phyloP scores from a whole-genome alignment of 2,329 filamentous ascomycete species.

The Reticulascus tulasneorum region DNA sequence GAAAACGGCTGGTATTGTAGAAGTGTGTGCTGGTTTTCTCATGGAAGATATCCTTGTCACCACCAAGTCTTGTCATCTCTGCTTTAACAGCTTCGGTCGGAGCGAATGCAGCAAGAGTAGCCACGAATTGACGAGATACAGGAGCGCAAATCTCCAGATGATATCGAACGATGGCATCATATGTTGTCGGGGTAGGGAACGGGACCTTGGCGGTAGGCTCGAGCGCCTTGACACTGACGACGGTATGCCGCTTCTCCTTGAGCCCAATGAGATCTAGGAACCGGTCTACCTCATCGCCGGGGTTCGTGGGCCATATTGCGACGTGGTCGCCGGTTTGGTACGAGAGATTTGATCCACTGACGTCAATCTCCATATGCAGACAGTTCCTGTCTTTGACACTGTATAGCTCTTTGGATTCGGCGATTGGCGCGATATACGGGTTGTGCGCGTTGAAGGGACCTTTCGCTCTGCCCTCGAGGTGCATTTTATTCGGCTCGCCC shows the following conservation, averaged over 20 bases:
- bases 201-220: slow-evolving; percentile 96
- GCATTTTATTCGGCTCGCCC: slow-evolving; percentile 93
- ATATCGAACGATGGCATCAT: slow-evolving; percentile 88
- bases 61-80: slow-evolving; percentile 83
- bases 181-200: slow-evolving; percentile 95
- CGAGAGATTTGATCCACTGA: slow-evolving; percentile 80
- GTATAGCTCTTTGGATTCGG: slow-evolving; percentile 88
- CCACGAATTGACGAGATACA: slow-evolving; percentile 92
- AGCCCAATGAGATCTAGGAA: slow-evolving; percentile 79
- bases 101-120: slow-evolving; percentile 82
- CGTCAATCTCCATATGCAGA: slow-evolving; percentile 90
- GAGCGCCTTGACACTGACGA: slow-evolving; percentile 84
- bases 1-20: slow-evolving; percentile 84
- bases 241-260: slow-evolving; percentile 69
- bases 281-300: slow-evolving; percentile 86
- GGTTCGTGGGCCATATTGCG: slow-evolving; percentile 94
- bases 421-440: slow-evolving; percentile 92
- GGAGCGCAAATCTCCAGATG: slow-evolving; percentile 96
- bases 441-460: slow-evolving; percentile 96
- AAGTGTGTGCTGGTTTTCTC: slow-evolving; percentile 76
- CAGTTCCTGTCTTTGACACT: slow-evolving; percentile 88
- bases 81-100: slow-evolving; percentile 80
- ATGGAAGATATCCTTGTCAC: slow-evolving; percentile 93
- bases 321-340: slow-evolving; percentile 98
- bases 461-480: slow-evolving; percentile 78